Base-by-base conservation (phyloP, 2,329 filamentous ascomycete genomes). In the Bretziella fagacearum region DNA sequence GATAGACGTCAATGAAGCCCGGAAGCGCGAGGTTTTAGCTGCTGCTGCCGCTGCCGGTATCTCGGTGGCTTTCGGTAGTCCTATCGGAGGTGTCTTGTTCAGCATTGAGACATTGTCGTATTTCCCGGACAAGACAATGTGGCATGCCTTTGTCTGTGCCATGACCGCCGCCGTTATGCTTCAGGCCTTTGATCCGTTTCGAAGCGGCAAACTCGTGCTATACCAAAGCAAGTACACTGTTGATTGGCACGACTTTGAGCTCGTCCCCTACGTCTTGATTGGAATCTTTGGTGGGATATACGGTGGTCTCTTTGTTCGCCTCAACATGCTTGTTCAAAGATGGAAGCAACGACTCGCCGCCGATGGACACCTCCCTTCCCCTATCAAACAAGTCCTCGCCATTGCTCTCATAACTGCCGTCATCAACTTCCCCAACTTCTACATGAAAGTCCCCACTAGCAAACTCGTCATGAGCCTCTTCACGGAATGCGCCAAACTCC, bases 61-160 rank as follows among this genome's bases (percentile, higher is more conserved):
- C 33, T 93, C 86, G 1, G 87, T 95, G 23, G 87, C 87, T 37
- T 95, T 95, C 60, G 87, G 87, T 25, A 84, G 87, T 4, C 87
- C 87, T 6, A 93, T 96, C 48, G 91, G 89, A 8, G 89, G 89
- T 40, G 89, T 96, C 18, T 66, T 96, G 17, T 96, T 96, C 67
- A 93, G 84, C 62, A 73, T 96, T n/a, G 89, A 94, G 65, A 77
- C 81, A 64, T 93, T 86, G 1, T 96, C 95, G 61, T 96, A 95
- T 62, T 96, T 96, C 55, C 89, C 91, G 0, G 89, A 96, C 63
- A 96, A 96, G 63, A 96, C 91, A 7, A 96, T 98, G 91, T 98
- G 91, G 91, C 91, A 95, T 61, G 94, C 86, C 57, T 98, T 98
- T 58, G 91, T 98, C 33, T 96, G 91, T 57, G 91, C 91, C 59